Evolutionary conservation across 2,329 filamentous ascomycete genomes (phyloP).

Genomic region (Lecanicillium sp.): DNA sequence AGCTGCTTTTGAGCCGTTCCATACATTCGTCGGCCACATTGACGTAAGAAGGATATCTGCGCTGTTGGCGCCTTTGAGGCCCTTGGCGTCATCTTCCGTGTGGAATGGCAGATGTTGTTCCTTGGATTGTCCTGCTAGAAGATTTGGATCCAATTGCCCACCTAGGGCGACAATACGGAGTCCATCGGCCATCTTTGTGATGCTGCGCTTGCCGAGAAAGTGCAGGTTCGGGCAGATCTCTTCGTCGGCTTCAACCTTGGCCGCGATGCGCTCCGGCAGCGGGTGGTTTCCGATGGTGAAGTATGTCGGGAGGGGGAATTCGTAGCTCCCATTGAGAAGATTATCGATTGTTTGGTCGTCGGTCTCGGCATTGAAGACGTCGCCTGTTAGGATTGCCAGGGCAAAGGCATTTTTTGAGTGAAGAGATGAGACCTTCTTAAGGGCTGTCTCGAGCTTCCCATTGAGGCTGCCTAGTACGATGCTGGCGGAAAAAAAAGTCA

Average conservation of each 20-base stretch:
- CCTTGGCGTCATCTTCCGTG: constrained; percentile 65
- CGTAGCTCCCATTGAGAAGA: constrained; percentile 64
- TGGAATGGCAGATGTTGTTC: constrained; percentile 73
- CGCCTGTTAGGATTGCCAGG: constrained; percentile 75
- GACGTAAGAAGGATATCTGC: constrained; percentile 84
- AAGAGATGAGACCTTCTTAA: constrained; percentile 71
- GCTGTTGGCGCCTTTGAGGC: constrained; percentile 64
- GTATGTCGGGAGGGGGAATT: constrained; percentile 76
- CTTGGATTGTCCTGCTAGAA: constrained; percentile 54
- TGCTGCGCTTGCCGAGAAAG: constrained; percentile 79
- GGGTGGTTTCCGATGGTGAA: constrained; percentile 71
- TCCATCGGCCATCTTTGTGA: constrained; percentile 83
- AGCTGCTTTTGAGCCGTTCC: constrained; percentile 55
- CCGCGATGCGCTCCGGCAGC: constrained; percentile 62
- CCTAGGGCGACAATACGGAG: constrained; percentile 82
- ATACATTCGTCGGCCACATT: constrained; percentile 73
- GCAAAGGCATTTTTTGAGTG: constrained; percentile 85
- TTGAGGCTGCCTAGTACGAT: constrained; percentile 78
- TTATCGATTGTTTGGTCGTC: constrained; percentile 51
- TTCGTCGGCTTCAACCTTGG: constrained; percentile 65
- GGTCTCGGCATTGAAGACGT: constrained; percentile 62
- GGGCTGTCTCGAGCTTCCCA: constrained; percentile 66
- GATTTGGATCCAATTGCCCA: constrained; percentile 56
- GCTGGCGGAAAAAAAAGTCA: constrained; percentile 30
- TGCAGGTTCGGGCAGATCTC: constrained; percentile 84